These are phyloP conservation scores for Paracoccidioides lutzii DNA, from an alignment of 2,329 filamentous ascomycete species.

Conservation along the genomic window DNA sequence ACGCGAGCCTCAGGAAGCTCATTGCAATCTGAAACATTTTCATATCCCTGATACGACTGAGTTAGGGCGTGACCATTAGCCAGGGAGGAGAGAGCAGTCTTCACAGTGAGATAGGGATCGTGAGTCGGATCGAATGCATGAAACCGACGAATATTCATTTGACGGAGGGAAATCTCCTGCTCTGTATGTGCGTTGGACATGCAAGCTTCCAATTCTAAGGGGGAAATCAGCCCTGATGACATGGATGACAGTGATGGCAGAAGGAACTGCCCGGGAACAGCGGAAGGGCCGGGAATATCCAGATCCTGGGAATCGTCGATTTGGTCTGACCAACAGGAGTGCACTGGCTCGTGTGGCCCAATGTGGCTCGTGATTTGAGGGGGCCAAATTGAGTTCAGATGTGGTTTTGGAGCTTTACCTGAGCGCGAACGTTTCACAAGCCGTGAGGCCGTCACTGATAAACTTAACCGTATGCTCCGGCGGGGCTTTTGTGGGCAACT, in stretches of 20 bases:
- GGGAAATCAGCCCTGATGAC: neutral
- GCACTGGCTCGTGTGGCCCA: neutral
- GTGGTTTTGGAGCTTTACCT: constrained; percentile 2
- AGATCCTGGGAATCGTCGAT: neutral
- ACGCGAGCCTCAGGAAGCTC: neutral
- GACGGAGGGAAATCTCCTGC: neutral
- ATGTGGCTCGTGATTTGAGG: neutral
- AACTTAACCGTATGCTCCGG: constrained; percentile 21
- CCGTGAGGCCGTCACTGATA: constrained; percentile 20
- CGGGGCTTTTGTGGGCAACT: constrained; percentile 19
- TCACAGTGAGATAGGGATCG: neutral
- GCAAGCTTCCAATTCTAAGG: neutral
- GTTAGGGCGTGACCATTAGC: neutral
- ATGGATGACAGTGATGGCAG: neutral
- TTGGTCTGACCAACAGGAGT: neutral
- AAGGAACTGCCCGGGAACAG: neutral
- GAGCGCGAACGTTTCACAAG: constrained; percentile 3
- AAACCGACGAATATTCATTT: neutral
- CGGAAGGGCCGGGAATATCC: neutral
- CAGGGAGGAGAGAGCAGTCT: neutral
- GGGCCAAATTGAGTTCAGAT: neutral
- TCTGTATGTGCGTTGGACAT: neutral
- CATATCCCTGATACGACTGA: neutral
- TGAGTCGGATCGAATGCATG: neutral
- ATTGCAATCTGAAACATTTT: neutral